These are phyloP conservation scores for Berkeleyomyces rouxiae DNA, from an alignment of 2,329 filamentous ascomycete genomes.

Conservation along the genomic window DNA sequence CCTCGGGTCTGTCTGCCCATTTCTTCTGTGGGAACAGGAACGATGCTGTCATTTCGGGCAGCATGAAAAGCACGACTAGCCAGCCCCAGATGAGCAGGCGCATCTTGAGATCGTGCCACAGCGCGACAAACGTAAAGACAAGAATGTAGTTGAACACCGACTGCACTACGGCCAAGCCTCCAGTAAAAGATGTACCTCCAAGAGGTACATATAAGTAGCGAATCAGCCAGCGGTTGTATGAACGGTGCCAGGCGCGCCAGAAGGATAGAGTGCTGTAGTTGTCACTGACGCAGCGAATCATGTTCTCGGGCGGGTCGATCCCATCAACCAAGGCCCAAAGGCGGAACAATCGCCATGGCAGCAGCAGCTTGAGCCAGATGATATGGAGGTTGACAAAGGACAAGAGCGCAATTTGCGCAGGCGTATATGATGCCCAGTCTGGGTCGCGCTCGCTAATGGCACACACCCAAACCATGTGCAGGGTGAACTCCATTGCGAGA, in stretches of 20 bases:
- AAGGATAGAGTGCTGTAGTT: constrained; percentile 85
- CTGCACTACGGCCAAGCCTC: constrained; percentile 30
- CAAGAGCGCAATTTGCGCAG: constrained; percentile 74
- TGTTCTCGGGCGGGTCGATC: constrained; percentile 92
- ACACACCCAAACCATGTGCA: constrained; percentile 86
- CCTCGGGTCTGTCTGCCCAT: constrained; percentile 52
- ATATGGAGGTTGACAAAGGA: constrained; percentile 93
- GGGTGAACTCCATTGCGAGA: constrained; percentile 75
- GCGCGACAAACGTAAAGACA: constrained; percentile 89
- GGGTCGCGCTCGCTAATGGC: constrained; percentile 74
- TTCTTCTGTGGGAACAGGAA: constrained; percentile 55
- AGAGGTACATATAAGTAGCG: constrained; percentile 89
- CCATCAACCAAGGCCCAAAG: constrained; percentile 87
- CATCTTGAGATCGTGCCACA: constrained; percentile 96
- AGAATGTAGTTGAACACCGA: constrained; percentile 60
- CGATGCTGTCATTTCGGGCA: constrained; percentile 65
- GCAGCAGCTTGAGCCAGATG: constrained; percentile 92
- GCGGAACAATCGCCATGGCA: constrained; percentile 96
- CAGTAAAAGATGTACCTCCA: constrained; percentile 47
- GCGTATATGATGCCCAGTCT: constrained; percentile 67
- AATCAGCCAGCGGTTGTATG: constrained; percentile 86
- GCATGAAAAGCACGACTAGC: constrained; percentile 84
- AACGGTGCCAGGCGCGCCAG: constrained; percentile 93
- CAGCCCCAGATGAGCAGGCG: constrained; percentile 89
- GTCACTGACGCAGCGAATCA: constrained; percentile 90